These are phyloP conservation scores for Eucalyptus cloeziana DNA, from an alignment of 345 rosid genomes.

Conservation along the genomic window DNA sequence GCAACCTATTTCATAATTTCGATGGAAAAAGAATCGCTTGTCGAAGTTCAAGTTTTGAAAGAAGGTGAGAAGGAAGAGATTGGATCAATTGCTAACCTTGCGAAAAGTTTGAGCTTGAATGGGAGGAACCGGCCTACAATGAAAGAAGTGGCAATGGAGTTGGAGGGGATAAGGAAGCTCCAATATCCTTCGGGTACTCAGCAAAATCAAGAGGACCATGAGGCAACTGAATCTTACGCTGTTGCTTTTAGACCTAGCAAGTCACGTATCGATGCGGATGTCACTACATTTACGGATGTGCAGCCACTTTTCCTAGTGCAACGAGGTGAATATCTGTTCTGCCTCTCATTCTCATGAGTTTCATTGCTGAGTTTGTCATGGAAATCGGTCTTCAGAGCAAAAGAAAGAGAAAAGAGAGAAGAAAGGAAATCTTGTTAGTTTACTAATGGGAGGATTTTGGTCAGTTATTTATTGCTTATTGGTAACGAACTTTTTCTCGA, in stretches of 20 bases:
- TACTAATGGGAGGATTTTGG: neutral
- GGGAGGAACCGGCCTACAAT: neutral
- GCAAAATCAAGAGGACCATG: neutral
- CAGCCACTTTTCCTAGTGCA: neutral
- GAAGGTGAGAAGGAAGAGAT: neutral
- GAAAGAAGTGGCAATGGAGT: neutral
- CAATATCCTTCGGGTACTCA: neutral
- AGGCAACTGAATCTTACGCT: too few relatives aligned
- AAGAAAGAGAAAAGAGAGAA: neutral
- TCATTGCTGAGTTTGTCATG: accelerated
- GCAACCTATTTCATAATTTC: neutral
- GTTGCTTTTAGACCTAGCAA: neutral
- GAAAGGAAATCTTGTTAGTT: neutral
- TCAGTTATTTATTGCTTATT: neutral
- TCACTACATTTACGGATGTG: neutral
- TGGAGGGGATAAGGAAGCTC: neutral
- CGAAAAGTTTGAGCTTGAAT: neutral
- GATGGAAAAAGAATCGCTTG: neutral
- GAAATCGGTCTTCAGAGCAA: neutral
- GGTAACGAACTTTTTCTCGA: neutral
- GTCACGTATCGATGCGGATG: accelerated
- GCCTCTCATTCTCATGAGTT: neutral
- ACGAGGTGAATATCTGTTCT: neutral
- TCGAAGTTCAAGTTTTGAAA: neutral
- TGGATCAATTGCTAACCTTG: neutral